Conservation (phyloP, 2,329 filamentous ascomycete genomes). For the Fusarium napiforme region DNA sequence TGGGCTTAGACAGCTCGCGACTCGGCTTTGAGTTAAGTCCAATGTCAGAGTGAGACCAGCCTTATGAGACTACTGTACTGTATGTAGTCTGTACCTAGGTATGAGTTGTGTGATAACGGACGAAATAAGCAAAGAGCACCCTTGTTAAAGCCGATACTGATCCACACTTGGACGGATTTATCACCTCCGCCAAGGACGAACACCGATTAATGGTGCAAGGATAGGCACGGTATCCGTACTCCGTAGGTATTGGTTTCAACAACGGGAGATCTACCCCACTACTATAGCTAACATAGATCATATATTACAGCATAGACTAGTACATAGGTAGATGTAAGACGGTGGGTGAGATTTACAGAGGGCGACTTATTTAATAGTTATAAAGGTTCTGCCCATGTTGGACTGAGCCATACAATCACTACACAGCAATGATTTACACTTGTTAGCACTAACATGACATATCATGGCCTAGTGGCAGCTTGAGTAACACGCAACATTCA, state of each 20-base stretch:
- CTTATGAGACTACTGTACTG: background rate
- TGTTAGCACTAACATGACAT: background rate
- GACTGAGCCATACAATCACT: background rate
- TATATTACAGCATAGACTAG: background rate
- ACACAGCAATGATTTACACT: background rate
- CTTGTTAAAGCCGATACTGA: constrained; percentile 2
- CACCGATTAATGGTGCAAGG: background rate
- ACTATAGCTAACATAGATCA: background rate
- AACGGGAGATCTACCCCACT: background rate
- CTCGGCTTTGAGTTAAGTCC: constrained; percentile 42
- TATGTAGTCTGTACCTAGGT: no score
- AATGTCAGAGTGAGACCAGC: constrained; percentile 23
- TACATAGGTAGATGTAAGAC: background rate
- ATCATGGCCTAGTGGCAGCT: background rate
- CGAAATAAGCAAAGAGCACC: background rate
- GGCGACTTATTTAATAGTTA: background rate
- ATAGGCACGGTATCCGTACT: background rate
- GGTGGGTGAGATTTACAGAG: background rate
- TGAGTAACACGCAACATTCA: background rate
- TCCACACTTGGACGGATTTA: background rate
- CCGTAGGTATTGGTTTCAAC: background rate
- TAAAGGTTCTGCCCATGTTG: background rate
- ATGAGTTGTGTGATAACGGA: background rate
- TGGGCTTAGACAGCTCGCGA: constrained; percentile 33
- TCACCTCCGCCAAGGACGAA: background rate